These are phyloP conservation scores for Candida smagusa DNA, from an alignment of 1,139 yeast genomes.

Conservation along the genomic window DNA sequence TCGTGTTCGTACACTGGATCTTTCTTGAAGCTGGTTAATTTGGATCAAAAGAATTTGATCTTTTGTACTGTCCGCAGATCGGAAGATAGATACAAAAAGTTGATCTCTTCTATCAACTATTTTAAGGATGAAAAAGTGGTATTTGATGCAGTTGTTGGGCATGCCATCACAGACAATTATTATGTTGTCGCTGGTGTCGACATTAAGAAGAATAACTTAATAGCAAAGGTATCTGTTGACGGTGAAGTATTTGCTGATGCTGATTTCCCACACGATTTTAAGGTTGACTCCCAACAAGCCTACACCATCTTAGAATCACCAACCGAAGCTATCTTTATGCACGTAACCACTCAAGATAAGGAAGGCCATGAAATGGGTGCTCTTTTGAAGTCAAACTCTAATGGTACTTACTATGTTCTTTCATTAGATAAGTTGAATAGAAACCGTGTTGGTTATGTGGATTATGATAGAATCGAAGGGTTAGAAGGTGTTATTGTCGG, in stretches of 20 bases:
- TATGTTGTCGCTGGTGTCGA: constrained; percentile 65
- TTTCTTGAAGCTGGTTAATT: constrained; percentile 30
- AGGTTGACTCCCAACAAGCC: constrained; percentile 66
- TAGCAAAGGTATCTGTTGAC: constrained; percentile 75
- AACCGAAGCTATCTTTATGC: constrained; percentile 75
- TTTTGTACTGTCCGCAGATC: constrained; percentile 50
- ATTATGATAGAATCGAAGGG: constrained; percentile 80
- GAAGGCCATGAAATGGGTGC: constrained; percentile 67
- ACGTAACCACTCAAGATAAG: constrained; percentile 64
- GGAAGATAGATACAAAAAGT: constrained; percentile 16
- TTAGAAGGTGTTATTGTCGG: constrained; percentile 84
- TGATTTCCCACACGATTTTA: constrained; percentile 68
- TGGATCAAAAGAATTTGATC: constrained; percentile 48
- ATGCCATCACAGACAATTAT: constrained; percentile 63
- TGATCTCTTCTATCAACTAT: constrained; percentile 53
- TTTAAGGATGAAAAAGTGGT: constrained; percentile 39
- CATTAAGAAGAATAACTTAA: constrained; percentile 40
- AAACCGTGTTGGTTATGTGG: constrained; percentile 71
- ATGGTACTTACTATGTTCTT: constrained; percentile 87
- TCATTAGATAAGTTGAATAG: constrained; percentile 76
- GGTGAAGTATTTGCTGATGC: constrained; percentile 81
- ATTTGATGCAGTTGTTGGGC: constrained; percentile 59
- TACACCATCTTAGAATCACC: constrained; percentile 80
- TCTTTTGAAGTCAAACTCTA: constrained; percentile 86
- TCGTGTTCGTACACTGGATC: constrained; percentile 70